These are phyloP conservation scores for Heterobasidion irregulare DNA, from an alignment of 1,284 basidiomycete species.

Conservation along the genomic window DNA sequence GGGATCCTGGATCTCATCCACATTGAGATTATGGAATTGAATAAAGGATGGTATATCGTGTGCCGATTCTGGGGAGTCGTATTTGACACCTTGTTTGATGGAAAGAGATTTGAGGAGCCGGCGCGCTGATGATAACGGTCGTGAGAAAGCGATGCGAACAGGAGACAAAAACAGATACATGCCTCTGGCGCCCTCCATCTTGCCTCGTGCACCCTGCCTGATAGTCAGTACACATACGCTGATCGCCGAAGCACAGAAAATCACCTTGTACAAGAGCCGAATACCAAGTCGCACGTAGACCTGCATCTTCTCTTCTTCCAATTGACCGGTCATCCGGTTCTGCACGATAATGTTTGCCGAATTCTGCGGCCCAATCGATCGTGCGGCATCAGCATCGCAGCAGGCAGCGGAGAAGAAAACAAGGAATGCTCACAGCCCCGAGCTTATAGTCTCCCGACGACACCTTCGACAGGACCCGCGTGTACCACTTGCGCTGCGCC, in stretches of 20 bases:
- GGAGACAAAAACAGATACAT: conserved; percentile 13
- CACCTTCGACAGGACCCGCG: conserved; percentile 81
- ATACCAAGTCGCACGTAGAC: conserved; percentile 93
- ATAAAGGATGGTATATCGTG: conserved; percentile 86
- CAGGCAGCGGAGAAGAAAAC: not conserved
- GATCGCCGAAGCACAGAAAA: not conserved
- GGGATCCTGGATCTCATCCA: conserved; percentile 79
- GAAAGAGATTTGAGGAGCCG: conserved; percentile 83
- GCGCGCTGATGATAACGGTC: conserved; percentile 38
- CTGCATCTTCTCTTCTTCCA: conserved; percentile 98
- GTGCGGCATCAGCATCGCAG: not conserved
- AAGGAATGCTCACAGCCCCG: conserved; percentile 63
- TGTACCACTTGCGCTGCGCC: conserved; percentile 96
- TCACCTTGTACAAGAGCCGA: conserved; percentile 81
- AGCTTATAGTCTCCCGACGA: conserved; percentile 82
- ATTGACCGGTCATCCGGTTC: conserved; percentile 82
- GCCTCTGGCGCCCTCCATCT: conserved; percentile 90
- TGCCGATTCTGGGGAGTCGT: conserved; percentile 79
- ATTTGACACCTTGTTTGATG: conserved; percentile 93
- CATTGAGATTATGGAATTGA: conserved; percentile 82
- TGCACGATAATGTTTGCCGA: conserved; percentile 97
- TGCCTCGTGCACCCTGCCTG: conserved; percentile 65
- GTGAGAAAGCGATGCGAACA: not conserved
- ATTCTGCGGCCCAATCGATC: conserved; percentile 40
- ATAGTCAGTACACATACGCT: not conserved